phyloP scores from a whole-genome alignment of 495 filamentous ascomycete genomes.

The Penicillium desertorum region DNA sequence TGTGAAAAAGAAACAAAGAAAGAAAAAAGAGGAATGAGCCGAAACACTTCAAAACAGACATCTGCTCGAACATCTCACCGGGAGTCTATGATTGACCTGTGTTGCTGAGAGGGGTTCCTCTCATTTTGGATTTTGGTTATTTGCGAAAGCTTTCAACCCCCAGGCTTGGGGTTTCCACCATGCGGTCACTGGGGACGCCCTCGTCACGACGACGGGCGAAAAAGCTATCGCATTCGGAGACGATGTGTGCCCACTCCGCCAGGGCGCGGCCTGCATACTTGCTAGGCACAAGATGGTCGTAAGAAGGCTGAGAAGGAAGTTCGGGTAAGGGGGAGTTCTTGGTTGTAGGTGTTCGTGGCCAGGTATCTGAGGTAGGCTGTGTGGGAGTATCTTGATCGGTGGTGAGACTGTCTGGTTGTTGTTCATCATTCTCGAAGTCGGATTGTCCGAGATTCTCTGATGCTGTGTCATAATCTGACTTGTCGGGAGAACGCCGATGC shows the following conservation, averaged over 20 bases:
- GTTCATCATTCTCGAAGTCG: slow-evolving; percentile 21
- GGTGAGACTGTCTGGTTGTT: slow-evolving; percentile 10
- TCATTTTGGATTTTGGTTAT: slow-evolving; percentile 16
- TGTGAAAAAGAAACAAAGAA: slow-evolving; percentile 19
- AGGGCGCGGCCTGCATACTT: slow-evolving; percentile 86
- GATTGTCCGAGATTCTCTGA: slow-evolving; percentile 24
- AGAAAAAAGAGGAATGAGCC: slow-evolving; percentile 10
- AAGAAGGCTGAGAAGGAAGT: slow-evolving; percentile 21
- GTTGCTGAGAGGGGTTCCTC: neutral
- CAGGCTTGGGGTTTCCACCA: slow-evolving; percentile 85
- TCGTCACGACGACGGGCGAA: slow-evolving; percentile 83
- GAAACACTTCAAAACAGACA: slow-evolving; percentile 12
- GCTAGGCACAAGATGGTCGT: slow-evolving; percentile 42
- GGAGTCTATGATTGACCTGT: slow-evolving; percentile 22
- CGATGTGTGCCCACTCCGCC: slow-evolving; percentile 85
- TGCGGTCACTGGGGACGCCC: slow-evolving; percentile 69
- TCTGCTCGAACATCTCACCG: slow-evolving; percentile 6
- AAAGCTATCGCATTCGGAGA: slow-evolving; percentile 89
- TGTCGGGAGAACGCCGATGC: slow-evolving; percentile 30
- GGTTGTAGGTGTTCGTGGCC: slow-evolving; percentile 16
- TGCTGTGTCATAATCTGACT: slow-evolving; percentile 31
- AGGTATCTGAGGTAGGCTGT: slow-evolving; percentile 12
- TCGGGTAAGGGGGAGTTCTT: slow-evolving; percentile 28
- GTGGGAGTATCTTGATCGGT: slow-evolving; percentile 5
- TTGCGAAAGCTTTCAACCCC: slow-evolving; percentile 81